Conservation (phyloP, 2,329 filamentous ascomycete species). For the Aureobasidium lini region DNA sequence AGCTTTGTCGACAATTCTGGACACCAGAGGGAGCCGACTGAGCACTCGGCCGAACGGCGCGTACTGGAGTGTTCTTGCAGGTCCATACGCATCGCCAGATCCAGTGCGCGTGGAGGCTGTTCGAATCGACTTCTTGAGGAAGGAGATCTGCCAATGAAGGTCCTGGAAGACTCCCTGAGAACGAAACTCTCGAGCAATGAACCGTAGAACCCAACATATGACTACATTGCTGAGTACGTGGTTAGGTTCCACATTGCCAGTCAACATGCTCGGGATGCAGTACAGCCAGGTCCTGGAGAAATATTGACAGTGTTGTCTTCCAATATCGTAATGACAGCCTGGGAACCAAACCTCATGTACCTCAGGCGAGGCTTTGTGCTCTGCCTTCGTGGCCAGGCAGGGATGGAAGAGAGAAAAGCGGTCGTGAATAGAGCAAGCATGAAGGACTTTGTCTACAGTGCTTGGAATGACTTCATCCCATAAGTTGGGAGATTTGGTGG, state of each 20-base stretch:
- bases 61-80: conserved; percentile 19
- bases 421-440: conserved; percentile 28
- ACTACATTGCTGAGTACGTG: conserved; percentile 27
- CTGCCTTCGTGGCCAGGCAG: conserved; percentile 20
- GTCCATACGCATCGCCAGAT: conserved; percentile 28
- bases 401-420: conserved; percentile 29
- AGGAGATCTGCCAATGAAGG: conserved; percentile 18
- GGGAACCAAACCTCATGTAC: conserved; percentile 30
- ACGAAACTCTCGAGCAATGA: conserved; percentile 17
- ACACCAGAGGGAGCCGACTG: background rate
- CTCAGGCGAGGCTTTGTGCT: background rate
- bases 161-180: conserved; percentile 21
- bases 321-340: conserved; percentile 31
- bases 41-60: conserved; percentile 24
- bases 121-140: conserved; percentile 17
- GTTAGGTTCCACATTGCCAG: conserved; percentile 26
- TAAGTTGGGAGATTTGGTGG: conserved; percentile 28
- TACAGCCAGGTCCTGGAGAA: conserved; percentile 25
- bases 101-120: conserved; percentile 17
- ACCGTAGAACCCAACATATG: conserved; percentile 25
- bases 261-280: conserved; percentile 22
- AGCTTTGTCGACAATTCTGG: background rate
- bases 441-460: conserved; percentile 26
- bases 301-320: conserved; percentile 29
- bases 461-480: conserved; percentile 27